Evolutionary conservation across 2,329 filamentous ascomycete genomes (phyloP).

Genomic region (Trichoderma harzianum): DNA sequence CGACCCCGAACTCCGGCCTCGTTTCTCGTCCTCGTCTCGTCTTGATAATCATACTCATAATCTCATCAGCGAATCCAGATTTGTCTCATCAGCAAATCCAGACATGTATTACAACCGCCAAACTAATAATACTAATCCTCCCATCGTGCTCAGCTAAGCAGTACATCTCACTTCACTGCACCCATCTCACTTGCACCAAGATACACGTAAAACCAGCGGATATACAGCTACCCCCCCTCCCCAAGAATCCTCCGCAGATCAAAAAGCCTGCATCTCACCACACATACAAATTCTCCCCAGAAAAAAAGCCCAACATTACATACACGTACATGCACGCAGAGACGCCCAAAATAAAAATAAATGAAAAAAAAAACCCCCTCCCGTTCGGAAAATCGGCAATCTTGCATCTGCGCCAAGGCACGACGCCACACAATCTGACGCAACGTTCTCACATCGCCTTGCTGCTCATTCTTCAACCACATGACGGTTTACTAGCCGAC

Average conservation of each 20-base stretch:
- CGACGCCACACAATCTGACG: background rate
- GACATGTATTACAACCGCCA: background rate
- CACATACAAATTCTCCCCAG: background rate
- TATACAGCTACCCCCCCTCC: background rate
- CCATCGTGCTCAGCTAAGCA: background rate
- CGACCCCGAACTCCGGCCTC: background rate
- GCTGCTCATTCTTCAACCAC: background rate
- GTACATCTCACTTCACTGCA: background rate
- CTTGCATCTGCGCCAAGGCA: background rate
- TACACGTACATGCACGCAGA: background rate
- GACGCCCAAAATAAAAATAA: background rate
- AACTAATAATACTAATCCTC: background rate
- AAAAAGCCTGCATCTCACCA: background rate
- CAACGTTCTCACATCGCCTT: background rate
- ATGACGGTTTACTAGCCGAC: background rate
- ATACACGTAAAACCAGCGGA: background rate
- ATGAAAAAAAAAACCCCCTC: background rate
- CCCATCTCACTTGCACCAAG: background rate
- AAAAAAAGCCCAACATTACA: background rate
- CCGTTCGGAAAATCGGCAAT: slow-evolving; percentile 4
- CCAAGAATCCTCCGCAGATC: background rate
- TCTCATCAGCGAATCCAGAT: background rate
- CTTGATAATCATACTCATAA: background rate
- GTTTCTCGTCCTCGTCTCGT: background rate
- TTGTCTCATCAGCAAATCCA: background rate